Evolutionary conservation across 371 early-diverging fungal species (phyloP).

Genomic region (Sporodiniella umbellata): DNA sequence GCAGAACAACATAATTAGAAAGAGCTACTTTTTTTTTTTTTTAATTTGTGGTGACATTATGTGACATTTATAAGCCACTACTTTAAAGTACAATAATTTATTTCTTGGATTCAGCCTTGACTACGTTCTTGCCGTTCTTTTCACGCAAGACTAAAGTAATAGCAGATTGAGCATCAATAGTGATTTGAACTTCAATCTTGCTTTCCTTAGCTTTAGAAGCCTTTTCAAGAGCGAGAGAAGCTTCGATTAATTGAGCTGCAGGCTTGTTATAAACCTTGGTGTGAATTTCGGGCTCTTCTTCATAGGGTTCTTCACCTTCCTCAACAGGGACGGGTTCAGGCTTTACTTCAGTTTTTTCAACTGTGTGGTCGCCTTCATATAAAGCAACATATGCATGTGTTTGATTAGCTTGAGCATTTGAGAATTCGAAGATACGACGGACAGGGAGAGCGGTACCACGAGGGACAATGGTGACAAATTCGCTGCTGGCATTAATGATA

Average conservation of each 20-base stretch:
- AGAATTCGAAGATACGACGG: conserved; percentile 73
- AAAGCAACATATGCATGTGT: conserved; percentile 78
- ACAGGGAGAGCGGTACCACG: conserved; percentile 85
- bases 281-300: conserved; percentile 48
- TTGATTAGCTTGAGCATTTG: conserved; percentile 64
- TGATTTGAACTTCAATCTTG: conserved; percentile 60
- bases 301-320: conserved; percentile 51
- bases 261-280: conserved; percentile 54
- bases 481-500: conserved; percentile 66
- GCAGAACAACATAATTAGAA: conserved; percentile 75
- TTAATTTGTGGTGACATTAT: neutral
- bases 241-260: conserved; percentile 54
- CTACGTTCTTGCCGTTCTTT: conserved; percentile 55
- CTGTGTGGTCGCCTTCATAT: conserved; percentile 70
- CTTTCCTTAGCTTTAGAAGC: conserved; percentile 46
- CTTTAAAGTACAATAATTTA: conserved; percentile 9
- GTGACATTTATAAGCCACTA: conserved; percentile 3
- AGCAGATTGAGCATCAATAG: conserved; percentile 52
- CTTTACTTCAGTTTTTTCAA: conserved; percentile 60
- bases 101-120: conserved; percentile 44
- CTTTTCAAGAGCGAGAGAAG: conserved; percentile 51
- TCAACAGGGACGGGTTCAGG: conserved; percentile 50
- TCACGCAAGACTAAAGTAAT: conserved; percentile 54
- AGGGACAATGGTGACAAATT: conserved; percentile 76
- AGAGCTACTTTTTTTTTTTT: conserved; percentile 1